phyloP scores from a whole-genome alignment of 305 asterid species.

The Plantago coronopus region DNA sequence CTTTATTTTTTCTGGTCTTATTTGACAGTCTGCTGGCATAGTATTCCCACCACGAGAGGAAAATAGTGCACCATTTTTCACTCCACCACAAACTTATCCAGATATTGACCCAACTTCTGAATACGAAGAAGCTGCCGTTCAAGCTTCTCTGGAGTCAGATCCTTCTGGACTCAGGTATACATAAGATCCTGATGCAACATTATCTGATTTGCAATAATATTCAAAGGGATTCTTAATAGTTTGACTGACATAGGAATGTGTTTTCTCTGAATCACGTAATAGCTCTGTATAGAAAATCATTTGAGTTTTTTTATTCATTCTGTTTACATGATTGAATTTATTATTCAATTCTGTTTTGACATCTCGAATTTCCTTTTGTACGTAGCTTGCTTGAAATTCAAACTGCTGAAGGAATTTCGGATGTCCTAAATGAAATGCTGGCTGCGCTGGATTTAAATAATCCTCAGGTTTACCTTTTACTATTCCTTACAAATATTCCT shows the following conservation, averaged over 20 bases:
- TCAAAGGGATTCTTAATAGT: background rate
- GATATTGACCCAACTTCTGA: slow-evolving; percentile 45
- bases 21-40: slow-evolving; percentile 75
- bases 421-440: slow-evolving; percentile 84
- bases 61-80: slow-evolving; percentile 77
- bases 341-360: background rate
- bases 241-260: background rate
- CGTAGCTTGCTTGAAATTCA: slow-evolving; percentile 87
- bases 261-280: background rate
- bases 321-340: background rate
- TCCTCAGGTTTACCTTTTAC: slow-evolving; percentile 50
- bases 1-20: too few relatives aligned
- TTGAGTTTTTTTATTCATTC: background rate
- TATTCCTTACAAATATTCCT: background rate
- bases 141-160: slow-evolving; percentile 82
- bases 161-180: slow-evolving; percentile 85
- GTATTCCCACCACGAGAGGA: slow-evolving; percentile 92
- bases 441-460: slow-evolving; percentile 71
- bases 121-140: slow-evolving; percentile 86
- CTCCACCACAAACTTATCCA: slow-evolving; percentile 90
- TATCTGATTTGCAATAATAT: background rate
- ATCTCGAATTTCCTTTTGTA: slow-evolving; percentile 17
- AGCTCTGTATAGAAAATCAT: too few relatives aligned
- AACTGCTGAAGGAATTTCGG: slow-evolving; percentile 81
- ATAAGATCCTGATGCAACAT: background rate